These are phyloP conservation scores for Penicillium polonicum DNA, from an alignment of 2,329 filamentous ascomycete species.

Conservation along the genomic window DNA sequence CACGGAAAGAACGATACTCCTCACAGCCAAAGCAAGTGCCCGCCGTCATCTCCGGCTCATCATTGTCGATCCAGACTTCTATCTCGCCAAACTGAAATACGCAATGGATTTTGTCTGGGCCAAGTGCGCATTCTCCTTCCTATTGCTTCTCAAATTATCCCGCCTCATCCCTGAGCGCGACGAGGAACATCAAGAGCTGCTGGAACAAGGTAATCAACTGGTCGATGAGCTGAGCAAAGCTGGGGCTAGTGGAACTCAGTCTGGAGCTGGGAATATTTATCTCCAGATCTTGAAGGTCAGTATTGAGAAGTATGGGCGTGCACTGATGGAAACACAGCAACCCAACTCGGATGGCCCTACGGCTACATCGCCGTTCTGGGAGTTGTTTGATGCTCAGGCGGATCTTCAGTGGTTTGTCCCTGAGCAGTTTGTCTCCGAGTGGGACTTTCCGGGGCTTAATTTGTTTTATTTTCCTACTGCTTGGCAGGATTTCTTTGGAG, in stretches of 20 bases:
- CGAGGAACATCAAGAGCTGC: constrained; percentile 41
- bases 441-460: constrained; percentile 57
- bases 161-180: constrained; percentile 48
- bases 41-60: constrained; percentile 53
- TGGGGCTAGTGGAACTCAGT: constrained; percentile 32
- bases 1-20: constrained; percentile 49
- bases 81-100: constrained; percentile 53
- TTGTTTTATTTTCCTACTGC: constrained; percentile 50
- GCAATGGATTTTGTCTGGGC: constrained; percentile 61
- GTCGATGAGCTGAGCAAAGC: constrained; percentile 44
- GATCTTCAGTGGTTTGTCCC: constrained; percentile 56
- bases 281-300: constrained; percentile 51
- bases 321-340: constrained; percentile 39
- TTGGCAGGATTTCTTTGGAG: constrained; percentile 51
- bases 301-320: constrained; percentile 52
- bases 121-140: constrained; percentile 58
- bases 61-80: constrained; percentile 46
- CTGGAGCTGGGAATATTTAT: constrained; percentile 49
- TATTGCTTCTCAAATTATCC: constrained; percentile 54
- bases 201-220: constrained; percentile 46
- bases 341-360: constrained; percentile 13
- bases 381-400: constrained; percentile 40
- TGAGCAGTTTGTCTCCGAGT: constrained; percentile 57
- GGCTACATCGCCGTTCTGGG: constrained; percentile 34
- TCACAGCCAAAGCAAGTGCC: constrained; percentile 53